Base-by-base conservation (phyloP, 2,329 filamentous ascomycete genomes). In the Thelonectria blattea region DNA sequence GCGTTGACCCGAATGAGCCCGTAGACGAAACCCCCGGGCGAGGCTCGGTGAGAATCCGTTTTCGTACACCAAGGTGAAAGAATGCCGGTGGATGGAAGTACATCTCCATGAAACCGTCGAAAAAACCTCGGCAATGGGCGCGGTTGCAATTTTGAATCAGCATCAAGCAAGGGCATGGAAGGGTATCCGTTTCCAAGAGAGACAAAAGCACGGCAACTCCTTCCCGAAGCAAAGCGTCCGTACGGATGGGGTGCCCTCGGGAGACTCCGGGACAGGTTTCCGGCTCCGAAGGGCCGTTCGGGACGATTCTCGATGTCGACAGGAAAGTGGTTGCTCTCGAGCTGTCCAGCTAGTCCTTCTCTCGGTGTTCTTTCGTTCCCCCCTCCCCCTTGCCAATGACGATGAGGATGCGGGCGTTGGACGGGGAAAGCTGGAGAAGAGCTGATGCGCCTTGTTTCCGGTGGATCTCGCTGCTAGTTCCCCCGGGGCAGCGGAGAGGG, bases 231-330 rank as follows among this genome's bases (percentile, higher is more conserved):
- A 53, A 61, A 48, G 43, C 58, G 54, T 32, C 27, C 53, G 27
- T 42, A 51, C 43, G 53, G 48, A 27, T 39, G 49, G 34, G 34
- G 48, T 34, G 32, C 10, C 8, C 57, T 63, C 61, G 61, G 61
- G 53, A 60, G 61, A 60, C 57, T 45, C 51, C 57, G 61, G 61
- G 61, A 57, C 45, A 46, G 37, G 42, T 42, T 47, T 63, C 53
- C 52, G 52, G 48, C 51, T 34, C 60, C 57, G 60, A 52, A 63
- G 32, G 48, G 48, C 56, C 56, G 56, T 49, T 52, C 51, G 50
- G 51, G 53, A 58, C 49, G 22, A 39, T 53, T 42, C 37, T 32
- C 20, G 51, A 30, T 30, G 27, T 30, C 27, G 27, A 30, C 27
- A 30, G 2, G 27, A 30, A 30, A 30, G 27, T 30, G 27, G 27